Evolutionary conservation across 345 rosid species (phyloP), one percentile per base, ranked within the genome.

Genomic region (Dimocarpus longan): DNA sequence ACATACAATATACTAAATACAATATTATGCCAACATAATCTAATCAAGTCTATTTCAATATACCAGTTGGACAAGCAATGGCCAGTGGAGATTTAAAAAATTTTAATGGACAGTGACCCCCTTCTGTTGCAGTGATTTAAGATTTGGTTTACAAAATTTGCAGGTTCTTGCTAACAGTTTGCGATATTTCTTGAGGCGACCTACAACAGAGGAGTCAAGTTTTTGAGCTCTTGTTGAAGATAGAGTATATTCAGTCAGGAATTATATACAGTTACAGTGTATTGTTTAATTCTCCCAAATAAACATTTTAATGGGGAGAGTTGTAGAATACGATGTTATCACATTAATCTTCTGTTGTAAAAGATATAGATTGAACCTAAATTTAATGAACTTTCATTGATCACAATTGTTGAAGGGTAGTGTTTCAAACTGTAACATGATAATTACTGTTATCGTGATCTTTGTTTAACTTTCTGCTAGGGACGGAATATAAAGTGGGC

Each of bases 141-240:
- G 10, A 66, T 22, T 63, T 68, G 73, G 37, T 62, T 59, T 18
- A 12, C 74, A 42, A 26, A 73, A 83, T 42, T 63, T 80, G 73
- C 86, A 93, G 97, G 97, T 93, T 84, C 85, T 91, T 85, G 86
- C 80, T 15, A 93, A 93, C 76, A 91, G 97, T 83, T 81, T 93
- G 79, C 84, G 91, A 69, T 93, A 93, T 78, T 93, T 86, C 90
- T 82, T 93, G 84, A 91, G 97, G 89, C 90, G 95, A 52, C 97
- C 97, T 13, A 66, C 87, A 10, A 93, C 97, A 0, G 92, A 91
- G 82, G 95, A 93, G 74, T 85, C 90, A 5, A 93, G 95, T 84
- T 93, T 91, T 86, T 91, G 78, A 93, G 87, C 77, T 79, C 72
- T 19, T 43, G 60, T 43, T 15, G 24, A 42, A 11, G 59, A 21